phyloP scores from a whole-genome alignment of 2,329 filamentous ascomycete species.

The Lachnellula suecica region DNA sequence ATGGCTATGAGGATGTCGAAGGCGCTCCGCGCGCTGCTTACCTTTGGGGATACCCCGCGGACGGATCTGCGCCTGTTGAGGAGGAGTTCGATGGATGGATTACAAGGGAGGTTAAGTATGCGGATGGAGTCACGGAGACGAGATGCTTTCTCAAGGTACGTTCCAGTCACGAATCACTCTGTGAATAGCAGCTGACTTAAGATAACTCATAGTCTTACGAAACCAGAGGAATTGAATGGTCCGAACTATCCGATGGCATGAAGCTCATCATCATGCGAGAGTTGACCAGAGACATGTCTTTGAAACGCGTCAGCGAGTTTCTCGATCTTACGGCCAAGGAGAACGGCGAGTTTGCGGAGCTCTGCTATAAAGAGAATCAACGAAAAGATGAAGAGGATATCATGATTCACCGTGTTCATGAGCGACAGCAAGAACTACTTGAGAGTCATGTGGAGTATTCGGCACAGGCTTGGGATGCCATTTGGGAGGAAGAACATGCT shows the following conservation, averaged over 20 bases:
- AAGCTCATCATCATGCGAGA: slow-evolving; percentile 25
- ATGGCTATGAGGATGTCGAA: not conserved
- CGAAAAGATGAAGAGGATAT: not conserved
- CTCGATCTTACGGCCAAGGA: not conserved
- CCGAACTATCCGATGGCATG: slow-evolving; percentile 18
- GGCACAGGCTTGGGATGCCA: not conserved
- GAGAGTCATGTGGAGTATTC: not conserved
- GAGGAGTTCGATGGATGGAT: not conserved
- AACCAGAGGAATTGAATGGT: slow-evolving; percentile 13
- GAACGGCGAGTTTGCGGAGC: not conserved
- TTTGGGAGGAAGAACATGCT: not conserved
- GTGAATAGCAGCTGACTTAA: no score
- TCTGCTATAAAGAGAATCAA: not conserved
- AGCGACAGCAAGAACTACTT: not conserved
- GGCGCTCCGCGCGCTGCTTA: not conserved
- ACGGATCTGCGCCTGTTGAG: not conserved
- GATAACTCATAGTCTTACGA: not conserved
- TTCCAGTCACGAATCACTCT: not conserved
- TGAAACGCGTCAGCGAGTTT: slow-evolving; percentile 5
- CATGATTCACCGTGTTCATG: not conserved
- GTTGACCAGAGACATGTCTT: slow-evolving; percentile 10
- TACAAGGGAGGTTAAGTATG: not conserved
- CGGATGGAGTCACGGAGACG: not conserved
- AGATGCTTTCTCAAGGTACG: not conserved
- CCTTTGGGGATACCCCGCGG: not conserved